These are phyloP conservation scores for Malassezia equina DNA, from an alignment of 1,284 basidiomycete species.

Conservation along the genomic window DNA sequence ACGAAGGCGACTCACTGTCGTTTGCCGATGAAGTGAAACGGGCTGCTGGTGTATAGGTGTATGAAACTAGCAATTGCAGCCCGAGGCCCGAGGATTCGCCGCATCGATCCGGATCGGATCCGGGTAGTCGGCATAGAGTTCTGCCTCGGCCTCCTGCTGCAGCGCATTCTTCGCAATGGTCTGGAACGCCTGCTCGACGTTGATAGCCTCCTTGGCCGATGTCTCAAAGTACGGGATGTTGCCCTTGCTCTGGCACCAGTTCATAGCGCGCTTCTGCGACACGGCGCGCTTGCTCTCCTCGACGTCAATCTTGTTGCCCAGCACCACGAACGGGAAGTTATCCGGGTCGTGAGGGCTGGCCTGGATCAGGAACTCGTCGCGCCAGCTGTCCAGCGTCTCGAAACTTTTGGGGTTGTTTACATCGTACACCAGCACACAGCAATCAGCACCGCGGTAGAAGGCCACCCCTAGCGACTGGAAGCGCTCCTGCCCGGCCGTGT, in stretches of 20 bases:
- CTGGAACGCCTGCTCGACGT: constrained; percentile 99
- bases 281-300: constrained; percentile 98
- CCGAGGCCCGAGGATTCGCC: constrained; percentile 54
- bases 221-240: constrained; percentile 99
- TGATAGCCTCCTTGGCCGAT: constrained; percentile 98
- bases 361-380: constrained; percentile 52
- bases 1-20: constrained; percentile 12
- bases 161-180: constrained; percentile 97
- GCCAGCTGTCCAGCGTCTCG: constrained; percentile 58
- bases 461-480: constrained; percentile 39
- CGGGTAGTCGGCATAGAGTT: constrained; percentile 95
- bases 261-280: constrained; percentile 98
- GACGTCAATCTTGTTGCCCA: constrained; percentile 99
- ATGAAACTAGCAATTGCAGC: constrained; percentile 15
- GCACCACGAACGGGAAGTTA: constrained; percentile 84
- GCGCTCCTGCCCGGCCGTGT: constrained; percentile 83
- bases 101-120: constrained; percentile 96
- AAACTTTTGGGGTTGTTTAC: constrained; percentile 98
- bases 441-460: constrained; percentile 98
- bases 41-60: constrained; percentile 29
- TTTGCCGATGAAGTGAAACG: constrained; percentile 40
- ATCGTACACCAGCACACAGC: constrained; percentile 97
- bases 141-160: constrained; percentile 90
- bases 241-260: constrained; percentile 98
- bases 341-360: constrained; percentile 96